A percentile compares a stretch with the other conserved stretches of the same genome.
Evolutionary conservation across 192 early-diverging fungal genomes (phyloP).

Genomic region (Allomyces macrogynus): DNA sequence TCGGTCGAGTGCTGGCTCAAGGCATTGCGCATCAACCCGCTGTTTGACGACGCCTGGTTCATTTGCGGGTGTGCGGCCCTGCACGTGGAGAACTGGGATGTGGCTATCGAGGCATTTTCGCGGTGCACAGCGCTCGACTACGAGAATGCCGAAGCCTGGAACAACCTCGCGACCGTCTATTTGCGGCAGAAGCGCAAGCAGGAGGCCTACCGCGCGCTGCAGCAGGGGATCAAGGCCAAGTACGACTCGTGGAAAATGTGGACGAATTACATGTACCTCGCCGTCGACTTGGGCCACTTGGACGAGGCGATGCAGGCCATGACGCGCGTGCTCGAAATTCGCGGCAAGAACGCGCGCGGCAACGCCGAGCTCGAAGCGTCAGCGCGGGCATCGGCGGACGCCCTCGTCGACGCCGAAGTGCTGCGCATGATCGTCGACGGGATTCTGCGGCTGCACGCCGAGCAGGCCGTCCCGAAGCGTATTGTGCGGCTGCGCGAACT

Average conservation of each 20-base stretch:
- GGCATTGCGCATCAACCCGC: conserved; percentile 77
- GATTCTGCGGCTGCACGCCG: conserved; percentile 28
- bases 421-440: conserved; percentile 49
- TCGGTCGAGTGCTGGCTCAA: conserved; percentile 52
- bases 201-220: conserved; percentile 65
- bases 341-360: conserved; percentile 5
- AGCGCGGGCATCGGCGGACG: conserved; percentile 24
- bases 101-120: conserved; percentile 51
- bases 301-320: conserved; percentile 67
- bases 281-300: conserved; percentile 61
- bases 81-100: conserved; percentile 52
- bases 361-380: background rate
- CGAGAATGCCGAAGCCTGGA: conserved; percentile 90
- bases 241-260: conserved; percentile 78
- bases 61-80: conserved; percentile 85
- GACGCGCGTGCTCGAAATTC: conserved; percentile 54
- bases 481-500: conserved; percentile 1
- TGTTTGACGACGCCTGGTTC: conserved; percentile 94
- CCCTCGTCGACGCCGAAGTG: conserved; percentile 61
- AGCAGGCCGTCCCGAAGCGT: conserved; percentile 3
- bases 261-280: conserved; percentile 72
- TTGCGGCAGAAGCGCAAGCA: conserved; percentile 41
- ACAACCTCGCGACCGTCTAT: conserved; percentile 75
- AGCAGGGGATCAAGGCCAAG: conserved; percentile 58
- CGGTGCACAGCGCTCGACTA: conserved; percentile 49